Conservation (phyloP, 495 filamentous ascomycete species). For the Xylaria sp. region DNA sequence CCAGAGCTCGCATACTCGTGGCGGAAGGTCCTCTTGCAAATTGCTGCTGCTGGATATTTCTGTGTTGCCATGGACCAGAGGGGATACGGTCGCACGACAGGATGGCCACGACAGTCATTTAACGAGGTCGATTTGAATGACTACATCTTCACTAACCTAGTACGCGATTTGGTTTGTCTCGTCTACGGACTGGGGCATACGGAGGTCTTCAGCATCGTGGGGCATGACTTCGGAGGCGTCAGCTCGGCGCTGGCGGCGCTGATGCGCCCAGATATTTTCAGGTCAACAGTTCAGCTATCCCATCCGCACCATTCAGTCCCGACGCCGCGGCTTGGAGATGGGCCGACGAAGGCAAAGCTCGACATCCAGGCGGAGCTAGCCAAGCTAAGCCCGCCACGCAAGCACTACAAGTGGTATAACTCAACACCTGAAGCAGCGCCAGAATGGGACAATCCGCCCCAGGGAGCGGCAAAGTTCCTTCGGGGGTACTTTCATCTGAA, state of each 20-base stretch:
- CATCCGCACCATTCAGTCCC: constrained; percentile 41
- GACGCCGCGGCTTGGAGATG: constrained; percentile 31
- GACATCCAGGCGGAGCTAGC: constrained; percentile 65
- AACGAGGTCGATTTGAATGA: constrained; percentile 61
- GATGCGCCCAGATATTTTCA: constrained; percentile 70
- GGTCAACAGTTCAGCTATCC: constrained; percentile 59
- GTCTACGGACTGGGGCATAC: constrained; percentile 66
- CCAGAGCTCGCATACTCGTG: constrained; percentile 75
- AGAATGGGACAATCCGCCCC: constrained; percentile 63
- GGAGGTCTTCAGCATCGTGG: constrained; percentile 65
- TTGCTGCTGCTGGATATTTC: constrained; percentile 65
- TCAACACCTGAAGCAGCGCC: constrained; percentile 60
- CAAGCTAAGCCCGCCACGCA: constrained; percentile 57
- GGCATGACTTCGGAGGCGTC: constrained; percentile 72
- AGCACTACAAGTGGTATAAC: constrained; percentile 78
- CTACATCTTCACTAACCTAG: constrained; percentile 64
- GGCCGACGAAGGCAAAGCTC: constrained; percentile 23
- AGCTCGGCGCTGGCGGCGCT: constrained; percentile 65
- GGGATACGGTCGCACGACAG: constrained; percentile 70
- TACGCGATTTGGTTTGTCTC: constrained; percentile 67
- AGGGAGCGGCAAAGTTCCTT: constrained; percentile 64
- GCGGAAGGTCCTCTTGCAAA: constrained; percentile 64
- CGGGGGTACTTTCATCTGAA: constrained; percentile 75
- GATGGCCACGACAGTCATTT: constrained; percentile 57
- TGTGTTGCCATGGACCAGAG: constrained; percentile 72